Percentiles rank a stretch among this genome's conserved stretches.
Evolutionary conservation across 768 basidiomycete genomes (phyloP).

Genomic region (Xerocomellus intermedius): DNA sequence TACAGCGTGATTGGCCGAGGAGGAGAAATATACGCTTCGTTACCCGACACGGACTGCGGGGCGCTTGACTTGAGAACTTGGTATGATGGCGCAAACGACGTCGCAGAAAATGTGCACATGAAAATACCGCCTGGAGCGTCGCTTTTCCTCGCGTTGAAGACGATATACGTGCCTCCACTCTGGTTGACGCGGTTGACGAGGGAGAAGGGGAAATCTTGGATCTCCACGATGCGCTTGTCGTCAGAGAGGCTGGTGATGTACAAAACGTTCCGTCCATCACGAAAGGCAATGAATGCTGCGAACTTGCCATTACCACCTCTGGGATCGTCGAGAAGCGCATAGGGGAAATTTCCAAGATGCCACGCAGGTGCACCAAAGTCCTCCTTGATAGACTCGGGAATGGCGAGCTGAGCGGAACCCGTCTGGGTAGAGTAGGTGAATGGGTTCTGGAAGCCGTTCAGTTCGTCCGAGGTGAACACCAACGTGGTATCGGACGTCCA

Average conservation of each 20-base stretch:
- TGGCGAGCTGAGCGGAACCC: conserved; percentile 26
- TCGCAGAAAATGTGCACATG: conserved; percentile 25
- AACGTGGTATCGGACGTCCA: conserved; percentile 59
- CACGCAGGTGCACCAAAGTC: conserved; percentile 64
- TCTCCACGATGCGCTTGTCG: conserved; percentile 25
- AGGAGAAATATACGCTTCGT: conserved; percentile 40
- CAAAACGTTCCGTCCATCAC: conserved; percentile 34
- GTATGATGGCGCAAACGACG: conserved; percentile 25
- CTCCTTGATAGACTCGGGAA: conserved; percentile 43
- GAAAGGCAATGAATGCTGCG: conserved; percentile 32
- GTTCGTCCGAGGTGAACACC: conserved; percentile 60
- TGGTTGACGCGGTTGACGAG: conserved; percentile 23
- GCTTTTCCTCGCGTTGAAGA: conserved; percentile 35
- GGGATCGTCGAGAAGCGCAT: conserved; percentile 42
- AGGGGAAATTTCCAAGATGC: conserved; percentile 48
- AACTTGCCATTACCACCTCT: conserved; percentile 17
- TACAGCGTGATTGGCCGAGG: conserved; percentile 48
- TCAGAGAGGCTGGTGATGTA: conserved; percentile 32
- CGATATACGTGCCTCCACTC: conserved; percentile 23
- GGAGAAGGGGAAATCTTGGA: conserved; percentile 36
- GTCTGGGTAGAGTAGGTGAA: conserved; percentile 47
- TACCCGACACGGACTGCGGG: conserved; percentile 6
- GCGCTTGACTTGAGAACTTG: conserved; percentile 26
- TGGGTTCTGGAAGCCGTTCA: conserved; percentile 65
- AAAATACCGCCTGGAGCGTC: conserved; percentile 34